Conservation (phyloP, 2,329 filamentous ascomycete genomes). For the Aspergillus ustus region DNA sequence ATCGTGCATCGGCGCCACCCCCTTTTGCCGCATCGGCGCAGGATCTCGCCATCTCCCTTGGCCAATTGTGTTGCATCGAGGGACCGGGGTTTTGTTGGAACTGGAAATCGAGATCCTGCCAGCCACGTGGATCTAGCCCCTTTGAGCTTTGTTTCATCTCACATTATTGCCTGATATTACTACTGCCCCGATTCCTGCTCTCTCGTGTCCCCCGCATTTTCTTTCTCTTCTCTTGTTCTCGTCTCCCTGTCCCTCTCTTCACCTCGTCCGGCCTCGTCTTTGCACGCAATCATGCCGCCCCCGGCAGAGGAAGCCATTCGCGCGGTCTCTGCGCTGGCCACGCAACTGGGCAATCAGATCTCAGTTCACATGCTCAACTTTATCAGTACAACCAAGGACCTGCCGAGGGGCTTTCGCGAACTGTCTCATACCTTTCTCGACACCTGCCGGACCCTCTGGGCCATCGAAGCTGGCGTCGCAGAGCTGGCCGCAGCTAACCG, state of each 20-base stretch:
- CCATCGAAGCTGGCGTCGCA: slow-evolving; percentile 69
- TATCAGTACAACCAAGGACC: slow-evolving; percentile 60
- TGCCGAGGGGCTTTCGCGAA: slow-evolving; percentile 60
- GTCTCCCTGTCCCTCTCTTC: background rate
- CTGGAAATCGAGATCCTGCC: background rate
- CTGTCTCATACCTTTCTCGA: slow-evolving; percentile 71
- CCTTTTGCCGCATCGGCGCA: background rate
- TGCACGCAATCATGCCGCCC: background rate
- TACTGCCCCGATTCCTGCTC: background rate
- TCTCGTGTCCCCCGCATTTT: background rate
- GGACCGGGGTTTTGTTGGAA: background rate
- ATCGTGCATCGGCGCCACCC: background rate
- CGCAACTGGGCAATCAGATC: slow-evolving; percentile 65
- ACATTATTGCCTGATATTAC: background rate
- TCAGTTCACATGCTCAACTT: slow-evolving; percentile 69
- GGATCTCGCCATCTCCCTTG: background rate
- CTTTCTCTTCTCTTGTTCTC: background rate
- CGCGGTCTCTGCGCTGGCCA: slow-evolving; percentile 60
- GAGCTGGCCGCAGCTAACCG: slow-evolving; percentile 57
- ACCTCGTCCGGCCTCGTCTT: background rate
- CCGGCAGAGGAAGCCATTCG: slow-evolving; percentile 25
- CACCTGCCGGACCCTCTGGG: slow-evolving; percentile 67
- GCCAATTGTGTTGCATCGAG: background rate
- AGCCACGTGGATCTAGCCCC: background rate
- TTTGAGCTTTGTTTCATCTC: background rate